phyloP scores from a whole-genome alignment of 192 early-diverging fungal genomes.

The Chytriomyces hyalinus region DNA sequence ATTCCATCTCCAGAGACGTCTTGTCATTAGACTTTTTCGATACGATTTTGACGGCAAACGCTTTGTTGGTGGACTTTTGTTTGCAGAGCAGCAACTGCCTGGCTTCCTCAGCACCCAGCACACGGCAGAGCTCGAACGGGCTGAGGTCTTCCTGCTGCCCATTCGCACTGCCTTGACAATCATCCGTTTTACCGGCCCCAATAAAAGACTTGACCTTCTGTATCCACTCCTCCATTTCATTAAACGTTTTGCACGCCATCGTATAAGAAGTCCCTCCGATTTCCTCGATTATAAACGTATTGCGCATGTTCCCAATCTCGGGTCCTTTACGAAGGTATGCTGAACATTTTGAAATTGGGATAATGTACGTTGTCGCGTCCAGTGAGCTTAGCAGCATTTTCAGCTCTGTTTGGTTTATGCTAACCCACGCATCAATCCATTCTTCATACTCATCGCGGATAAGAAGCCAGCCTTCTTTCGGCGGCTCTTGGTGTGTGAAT shows the following conservation, averaged over 20 bases:
- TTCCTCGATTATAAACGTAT: slow-evolving; percentile 17
- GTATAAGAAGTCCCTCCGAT: background rate
- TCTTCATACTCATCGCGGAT: slow-evolving; percentile 28
- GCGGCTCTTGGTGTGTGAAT: background rate
- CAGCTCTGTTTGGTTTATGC: slow-evolving; percentile 5
- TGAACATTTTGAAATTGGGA: background rate
- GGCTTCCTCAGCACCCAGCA: background rate
- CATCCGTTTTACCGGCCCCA: too few relatives aligned
- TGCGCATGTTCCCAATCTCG: background rate
- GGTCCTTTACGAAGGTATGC: background rate
- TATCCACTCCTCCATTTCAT: background rate
- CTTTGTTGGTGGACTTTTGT: slow-evolving; percentile 52
- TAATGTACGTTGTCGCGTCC: slow-evolving; percentile 27
- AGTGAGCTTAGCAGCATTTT: slow-evolving; percentile 24
- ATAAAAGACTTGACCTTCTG: too few relatives aligned
- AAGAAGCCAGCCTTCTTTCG: slow-evolving; percentile 27
- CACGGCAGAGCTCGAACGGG: slow-evolving; percentile 14
- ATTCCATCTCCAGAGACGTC: slow-evolving; percentile 35
- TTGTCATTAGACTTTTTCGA: slow-evolving; percentile 28
- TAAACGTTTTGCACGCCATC: background rate
- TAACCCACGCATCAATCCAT: slow-evolving; percentile 26
- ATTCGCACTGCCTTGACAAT: background rate
- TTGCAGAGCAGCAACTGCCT: slow-evolving; percentile 13
- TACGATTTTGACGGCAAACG: slow-evolving; percentile 60
- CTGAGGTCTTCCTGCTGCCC: background rate